Percentiles rank a stretch among this genome's conserved stretches.
Evolutionary conservation across 371 early-diverging fungal species (phyloP).

Genomic region (Saksenaea oblongispora): DNA sequence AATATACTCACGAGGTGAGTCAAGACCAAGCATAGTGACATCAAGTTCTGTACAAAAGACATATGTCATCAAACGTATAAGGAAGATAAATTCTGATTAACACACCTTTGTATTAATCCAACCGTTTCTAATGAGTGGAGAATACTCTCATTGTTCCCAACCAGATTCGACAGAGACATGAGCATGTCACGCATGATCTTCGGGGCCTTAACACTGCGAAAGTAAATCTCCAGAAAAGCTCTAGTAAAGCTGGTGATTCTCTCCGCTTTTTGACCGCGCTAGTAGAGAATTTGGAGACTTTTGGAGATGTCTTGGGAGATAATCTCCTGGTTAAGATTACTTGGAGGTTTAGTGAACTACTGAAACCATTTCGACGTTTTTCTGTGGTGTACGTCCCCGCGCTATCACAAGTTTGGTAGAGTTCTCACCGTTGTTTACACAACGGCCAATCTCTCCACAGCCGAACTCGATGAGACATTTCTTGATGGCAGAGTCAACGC

Average conservation of each 20-base stretch:
- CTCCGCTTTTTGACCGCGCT: too few species aligned
- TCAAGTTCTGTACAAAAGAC: background rate
- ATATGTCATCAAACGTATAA: background rate
- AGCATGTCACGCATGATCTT: background rate
- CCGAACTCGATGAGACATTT: background rate
- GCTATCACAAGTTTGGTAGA: background rate
- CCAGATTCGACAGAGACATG: background rate
- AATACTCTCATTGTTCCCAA: background rate
- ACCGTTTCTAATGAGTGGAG: background rate
- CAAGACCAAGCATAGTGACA: background rate
- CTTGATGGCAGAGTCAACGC: background rate
- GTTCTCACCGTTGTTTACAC: background rate
- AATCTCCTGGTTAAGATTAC: too few species aligned
- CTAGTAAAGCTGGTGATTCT: too few species aligned
- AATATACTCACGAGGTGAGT: background rate
- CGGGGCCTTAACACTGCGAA: too few species aligned
- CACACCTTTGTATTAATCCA: background rate
- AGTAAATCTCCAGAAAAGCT: too few species aligned
- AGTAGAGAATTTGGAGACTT: too few species aligned
- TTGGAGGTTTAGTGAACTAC: too few species aligned
- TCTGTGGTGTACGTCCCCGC: background rate
- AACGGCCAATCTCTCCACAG: background rate
- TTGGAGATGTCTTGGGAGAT: too few species aligned
- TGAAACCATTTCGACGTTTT: too few species aligned
- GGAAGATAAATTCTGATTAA: background rate